phyloP scores from a whole-genome alignment of 768 basidiomycete species.

The Termitomyces sp. region DNA sequence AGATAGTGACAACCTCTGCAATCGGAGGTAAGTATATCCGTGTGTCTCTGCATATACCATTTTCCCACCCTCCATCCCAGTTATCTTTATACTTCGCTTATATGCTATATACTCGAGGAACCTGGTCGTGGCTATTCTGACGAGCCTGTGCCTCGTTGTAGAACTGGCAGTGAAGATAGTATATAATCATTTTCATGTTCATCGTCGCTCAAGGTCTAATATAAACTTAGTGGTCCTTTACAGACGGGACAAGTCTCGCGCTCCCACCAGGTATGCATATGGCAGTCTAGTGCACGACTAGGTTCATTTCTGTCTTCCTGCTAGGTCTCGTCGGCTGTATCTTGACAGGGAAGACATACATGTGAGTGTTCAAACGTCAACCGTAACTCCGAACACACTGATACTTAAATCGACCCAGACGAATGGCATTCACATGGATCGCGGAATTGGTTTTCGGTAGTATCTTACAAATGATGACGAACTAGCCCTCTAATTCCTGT shows the following conservation, averaged over 20 bases:
- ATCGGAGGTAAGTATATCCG: conserved; percentile 23
- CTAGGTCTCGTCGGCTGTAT: conserved; percentile 32
- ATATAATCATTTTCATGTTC: conserved; percentile 5
- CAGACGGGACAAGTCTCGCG: conserved; percentile 22
- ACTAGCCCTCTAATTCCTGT: neutral
- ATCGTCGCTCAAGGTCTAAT: neutral
- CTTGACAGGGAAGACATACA: conserved; percentile 12
- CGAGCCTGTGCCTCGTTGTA: conserved; percentile 15
- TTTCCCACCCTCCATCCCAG: neutral
- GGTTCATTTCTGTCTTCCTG: neutral
- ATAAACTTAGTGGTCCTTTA: conserved; percentile 20
- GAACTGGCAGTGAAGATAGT: conserved; percentile 31
- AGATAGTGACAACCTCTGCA: conserved; percentile 23
- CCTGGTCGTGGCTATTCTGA: conserved; percentile 14
- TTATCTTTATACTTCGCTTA: conserved; percentile 6
- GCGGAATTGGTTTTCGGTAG: conserved; percentile 29
- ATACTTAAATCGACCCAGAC: conserved; percentile 13
- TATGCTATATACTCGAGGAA: conserved; percentile 26
- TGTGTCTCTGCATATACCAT: neutral
- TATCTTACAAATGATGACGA: neutral
- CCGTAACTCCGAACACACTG: neutral
- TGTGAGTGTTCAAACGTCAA: neutral
- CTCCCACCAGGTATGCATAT: conserved; percentile 2
- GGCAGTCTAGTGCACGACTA: neutral
- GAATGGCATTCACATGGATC: conserved; percentile 31